Base-by-base conservation (phyloP, 1,284 basidiomycete species). In the Fomes fomentarius region DNA sequence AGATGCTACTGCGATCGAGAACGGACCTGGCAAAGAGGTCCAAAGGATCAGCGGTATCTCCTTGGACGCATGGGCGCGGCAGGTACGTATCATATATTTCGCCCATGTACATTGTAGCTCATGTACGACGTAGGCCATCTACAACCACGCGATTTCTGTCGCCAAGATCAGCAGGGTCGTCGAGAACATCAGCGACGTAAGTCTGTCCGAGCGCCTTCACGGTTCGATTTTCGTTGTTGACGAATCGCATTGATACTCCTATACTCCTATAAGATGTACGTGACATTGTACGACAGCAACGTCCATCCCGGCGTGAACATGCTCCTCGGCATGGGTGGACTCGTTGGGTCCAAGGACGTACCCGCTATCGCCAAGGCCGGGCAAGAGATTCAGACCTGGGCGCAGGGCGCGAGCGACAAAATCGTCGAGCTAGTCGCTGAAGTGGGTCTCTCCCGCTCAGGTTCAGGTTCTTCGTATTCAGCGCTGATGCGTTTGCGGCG, bases 221-320 rank as follows among this genome's bases (percentile, higher is more conserved):
- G n/a, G n/a, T n/a, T n/a, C n/a, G n/a, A n/a, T n/a, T n/a, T n/a
- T n/a, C n/a, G n/a, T n/a, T n/a, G n/a, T n/a, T n/a, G n/a, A n/a
- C n/a, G n/a, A n/a, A n/a, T n/a, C n/a, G n/a, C n/a, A n/a, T n/a
- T n/a, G n/a, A n/a, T n/a, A n/a, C n/a, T n/a, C n/a, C n/a, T n/a
- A n/a, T n/a, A n/a, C 26, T 50, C 24, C 15, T 21, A 26, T 1
- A 22, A 55, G 54, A 55, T 55, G 54, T 55, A 55, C 33, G 48
- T 55, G 21, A 55, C 54, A n/a, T 17, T 55, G 25, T 55, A 55
- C 44, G 31, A 50, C 33, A 28, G 49, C 33, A 34, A 50, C 38
- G 53, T 54, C 1, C 53, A 55, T 33, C 54, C 54, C 0, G 54
- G 54, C n/a, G 54, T 55, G 25, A 55, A 55, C 38, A 55, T 55